phyloP scores from a whole-genome alignment of 306 rosid genomes.

The Trifolium subterraneum region DNA sequence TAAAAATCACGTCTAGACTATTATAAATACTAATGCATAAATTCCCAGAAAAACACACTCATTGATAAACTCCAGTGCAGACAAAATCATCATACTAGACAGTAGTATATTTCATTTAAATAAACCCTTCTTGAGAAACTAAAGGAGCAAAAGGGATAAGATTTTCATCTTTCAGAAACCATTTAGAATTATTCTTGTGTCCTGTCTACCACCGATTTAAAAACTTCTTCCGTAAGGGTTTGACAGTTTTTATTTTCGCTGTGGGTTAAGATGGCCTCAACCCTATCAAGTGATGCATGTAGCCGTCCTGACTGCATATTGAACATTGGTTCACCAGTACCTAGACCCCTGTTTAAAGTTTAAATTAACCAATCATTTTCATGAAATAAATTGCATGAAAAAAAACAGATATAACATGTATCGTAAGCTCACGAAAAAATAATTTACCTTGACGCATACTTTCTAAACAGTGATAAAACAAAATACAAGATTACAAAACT shows the following conservation, averaged over 20 bases:
- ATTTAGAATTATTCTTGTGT: slow-evolving; percentile 11
- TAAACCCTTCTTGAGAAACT: slow-evolving; percentile 23
- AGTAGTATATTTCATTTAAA: slow-evolving; percentile 1
- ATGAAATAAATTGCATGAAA: slow-evolving; percentile 21
- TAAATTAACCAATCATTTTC: slow-evolving; percentile 33
- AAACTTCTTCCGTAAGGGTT: slow-evolving; percentile 28
- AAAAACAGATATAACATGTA: slow-evolving; percentile 22
- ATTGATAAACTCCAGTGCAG: slow-evolving; percentile 6
- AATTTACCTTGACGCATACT: slow-evolving; percentile 21
- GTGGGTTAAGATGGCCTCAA: slow-evolving; percentile 84
- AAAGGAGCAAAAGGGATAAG: slow-evolving; percentile 5
- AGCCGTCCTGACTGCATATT: slow-evolving; percentile 86
- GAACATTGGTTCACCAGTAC: slow-evolving; percentile 85
- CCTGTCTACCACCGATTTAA: not conserved
- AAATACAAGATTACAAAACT: slow-evolving; percentile 43
- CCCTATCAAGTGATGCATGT: slow-evolving; percentile 92
- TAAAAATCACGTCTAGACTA: too few relatives aligned
- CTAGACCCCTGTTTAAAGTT: slow-evolving; percentile 67
- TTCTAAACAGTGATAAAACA: not conserved
- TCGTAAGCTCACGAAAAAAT: not conserved
- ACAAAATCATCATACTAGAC: slow-evolving; percentile 13
- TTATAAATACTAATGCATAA: not conserved
- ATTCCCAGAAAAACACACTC: not conserved
- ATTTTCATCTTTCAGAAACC: slow-evolving; percentile 29
- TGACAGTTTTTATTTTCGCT: slow-evolving; percentile 29